Evolutionary conservation across 768 basidiomycete genomes (phyloP), one percentile per base, ranked within the genome.

Genomic region (Termitomyces sp.): DNA sequence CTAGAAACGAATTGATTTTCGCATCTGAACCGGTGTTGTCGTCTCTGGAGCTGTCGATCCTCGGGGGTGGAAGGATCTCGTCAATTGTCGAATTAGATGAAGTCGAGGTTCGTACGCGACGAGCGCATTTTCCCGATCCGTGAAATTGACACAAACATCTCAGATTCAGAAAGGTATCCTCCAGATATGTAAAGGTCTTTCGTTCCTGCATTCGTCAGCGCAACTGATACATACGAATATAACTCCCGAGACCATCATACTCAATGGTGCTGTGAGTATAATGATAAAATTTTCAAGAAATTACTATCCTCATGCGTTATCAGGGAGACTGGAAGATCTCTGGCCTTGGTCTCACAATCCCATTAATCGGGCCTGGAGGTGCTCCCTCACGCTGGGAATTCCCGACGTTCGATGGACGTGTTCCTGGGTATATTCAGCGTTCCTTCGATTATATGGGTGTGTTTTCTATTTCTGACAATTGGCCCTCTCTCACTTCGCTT

Each of bases 261-360:
- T 99, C 66, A 99, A 97, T 66, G 82, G 82, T 57, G 84, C 91
- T 59, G 94, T 95, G 55, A 70, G 86, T 67, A 60, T 17, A 15
- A 23, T 19, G 4, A 40, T 51, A 30, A 57, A 30, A 15, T 44
- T n/a, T 46, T 26, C 46, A 23, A 17, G 46, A 33, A 14, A 17
- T 21, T 7, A 26, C 6, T 56, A 15, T 38, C 19, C 49, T 47
- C 19, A 46, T 37, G n/a, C 23, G 6, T 50, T 28, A 52, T 15
- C 63, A 96, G 93, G 96, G 97, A 33, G 97, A 99, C 70, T 99
- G 97, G 97, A 99, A 98, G 73, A 81, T 99, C 35, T 85, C 89
- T 17, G 95, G 94, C 1, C 78, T 99, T 40, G 92, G 93, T 2
- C 75, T 94, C 49, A 93, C 91, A 1, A 94, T 95, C 31, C 80